phyloP scores from a whole-genome alignment of 129 eudicot species.

The Artemisia argyi region DNA sequence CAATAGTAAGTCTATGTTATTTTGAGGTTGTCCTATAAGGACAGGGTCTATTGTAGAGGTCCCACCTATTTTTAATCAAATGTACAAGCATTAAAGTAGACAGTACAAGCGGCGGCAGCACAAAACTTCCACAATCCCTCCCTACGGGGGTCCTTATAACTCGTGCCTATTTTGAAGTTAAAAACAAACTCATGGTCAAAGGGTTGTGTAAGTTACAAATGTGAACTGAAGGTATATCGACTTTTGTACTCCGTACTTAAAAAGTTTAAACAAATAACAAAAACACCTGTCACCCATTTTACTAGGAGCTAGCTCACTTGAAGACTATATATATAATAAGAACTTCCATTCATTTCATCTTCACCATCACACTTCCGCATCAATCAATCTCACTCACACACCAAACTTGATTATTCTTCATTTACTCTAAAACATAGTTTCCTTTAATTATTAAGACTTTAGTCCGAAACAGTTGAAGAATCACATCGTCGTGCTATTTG shows the following conservation, averaged over 20 bases:
- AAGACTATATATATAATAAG: conserved; percentile 33
- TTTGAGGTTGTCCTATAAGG: too few relatives aligned
- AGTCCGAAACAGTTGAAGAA: background rate
- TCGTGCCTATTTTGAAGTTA: too few relatives aligned
- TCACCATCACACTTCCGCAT: conserved; percentile 25
- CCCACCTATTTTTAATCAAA: too few relatives aligned
- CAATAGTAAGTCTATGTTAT: too few relatives aligned
- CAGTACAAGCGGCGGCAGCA: too few relatives aligned
- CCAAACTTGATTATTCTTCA: conserved; percentile 14
- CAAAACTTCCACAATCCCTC: too few relatives aligned
- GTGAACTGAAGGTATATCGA: conserved; percentile 9
- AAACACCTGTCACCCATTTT: conserved; percentile 38
- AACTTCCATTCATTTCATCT: conserved; percentile 33
- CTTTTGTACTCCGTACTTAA: background rate
- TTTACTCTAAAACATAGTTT: background rate
- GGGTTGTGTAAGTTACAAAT: conserved; percentile 18
- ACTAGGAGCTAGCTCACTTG: conserved; percentile 22
- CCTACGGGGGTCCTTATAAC: too few relatives aligned
- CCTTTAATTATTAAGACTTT: background rate
- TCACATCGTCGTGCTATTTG: background rate
- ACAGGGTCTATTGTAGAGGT: too few relatives aligned
- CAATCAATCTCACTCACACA: conserved; percentile 6
- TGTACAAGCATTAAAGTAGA: too few relatives aligned
- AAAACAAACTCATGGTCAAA: conserved; percentile 12
- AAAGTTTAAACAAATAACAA: conserved; percentile 3